Percentiles rank a stretch among this genome's conserved stretches.
These are phyloP conservation scores for Fusarium acutatum DNA, from an alignment of 2,329 filamentous ascomycete species.

Conservation along the genomic window DNA sequence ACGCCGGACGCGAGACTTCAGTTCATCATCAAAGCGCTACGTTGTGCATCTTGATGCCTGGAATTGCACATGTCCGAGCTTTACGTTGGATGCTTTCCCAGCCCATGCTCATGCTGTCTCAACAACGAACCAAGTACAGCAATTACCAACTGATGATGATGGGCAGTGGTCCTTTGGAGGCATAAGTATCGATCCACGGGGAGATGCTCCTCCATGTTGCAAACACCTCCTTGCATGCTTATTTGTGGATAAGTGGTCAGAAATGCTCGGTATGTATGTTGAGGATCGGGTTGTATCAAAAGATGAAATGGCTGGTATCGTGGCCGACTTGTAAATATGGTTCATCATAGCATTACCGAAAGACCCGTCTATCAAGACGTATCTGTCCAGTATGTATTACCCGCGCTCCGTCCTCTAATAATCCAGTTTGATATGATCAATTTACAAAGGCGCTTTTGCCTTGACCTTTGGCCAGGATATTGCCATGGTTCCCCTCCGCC, in stretches of 20 bases:
- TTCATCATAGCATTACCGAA: slow-evolving; percentile 1
- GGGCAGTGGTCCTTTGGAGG: slow-evolving; percentile 61
- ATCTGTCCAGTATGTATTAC: slow-evolving; percentile 35
- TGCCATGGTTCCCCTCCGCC: slow-evolving; percentile 30
- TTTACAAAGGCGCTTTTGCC: slow-evolving; percentile 42
- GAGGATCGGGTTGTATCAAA: slow-evolving; percentile 62
- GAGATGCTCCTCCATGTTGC: slow-evolving; percentile 69
- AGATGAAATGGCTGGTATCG: slow-evolving; percentile 79
- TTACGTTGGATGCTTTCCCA: slow-evolving; percentile 76
- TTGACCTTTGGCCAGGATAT: slow-evolving; percentile 30
- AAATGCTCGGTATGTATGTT: slow-evolving; percentile 64
- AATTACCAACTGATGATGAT: neutral
- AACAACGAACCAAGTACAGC: neutral
- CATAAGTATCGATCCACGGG: slow-evolving; percentile 49
- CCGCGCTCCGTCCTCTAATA: slow-evolving; percentile 35
- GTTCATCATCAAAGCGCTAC: slow-evolving; percentile 57
- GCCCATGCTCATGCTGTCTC: slow-evolving; percentile 12
- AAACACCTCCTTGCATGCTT: slow-evolving; percentile 91
- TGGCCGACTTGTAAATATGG: slow-evolving; percentile 50
- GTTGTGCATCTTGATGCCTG: slow-evolving; percentile 78
- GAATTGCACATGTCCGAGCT: slow-evolving; percentile 91
- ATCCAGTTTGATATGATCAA: slow-evolving; percentile 42
- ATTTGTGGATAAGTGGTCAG: slow-evolving; percentile 71
- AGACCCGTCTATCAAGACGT: slow-evolving; percentile 3
- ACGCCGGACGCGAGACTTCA: slow-evolving; percentile 32